Conservation (phyloP, 2,329 filamentous ascomycete species). For the Calonectria multiphialidica region DNA sequence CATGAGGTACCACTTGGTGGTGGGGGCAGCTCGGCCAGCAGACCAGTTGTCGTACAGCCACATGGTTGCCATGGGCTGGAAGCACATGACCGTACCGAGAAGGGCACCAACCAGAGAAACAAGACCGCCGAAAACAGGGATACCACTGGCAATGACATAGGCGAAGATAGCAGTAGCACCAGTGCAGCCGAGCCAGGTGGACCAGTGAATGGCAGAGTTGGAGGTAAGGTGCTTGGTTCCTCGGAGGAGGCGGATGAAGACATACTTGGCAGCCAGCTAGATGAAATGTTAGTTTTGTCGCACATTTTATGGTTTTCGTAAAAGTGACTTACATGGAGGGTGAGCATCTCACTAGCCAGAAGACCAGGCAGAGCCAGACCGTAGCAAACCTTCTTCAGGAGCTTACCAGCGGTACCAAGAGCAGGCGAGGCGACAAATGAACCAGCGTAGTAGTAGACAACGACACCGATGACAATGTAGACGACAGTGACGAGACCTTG, state of each 20-base stretch:
- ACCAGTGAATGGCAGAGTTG: conserved; percentile 5
- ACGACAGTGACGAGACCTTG: conserved; percentile 1
- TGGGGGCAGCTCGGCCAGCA: background rate
- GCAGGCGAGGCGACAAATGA: background rate
- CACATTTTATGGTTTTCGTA: background rate
- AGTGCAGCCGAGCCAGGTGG: background rate
- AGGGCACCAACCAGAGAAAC: background rate
- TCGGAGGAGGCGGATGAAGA: conserved; percentile 3
- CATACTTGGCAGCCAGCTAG: background rate
- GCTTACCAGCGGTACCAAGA: background rate
- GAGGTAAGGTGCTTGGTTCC: conserved; percentile 6
- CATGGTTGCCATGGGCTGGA: conserved; percentile 3
- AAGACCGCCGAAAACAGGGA: background rate
- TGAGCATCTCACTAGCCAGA: background rate
- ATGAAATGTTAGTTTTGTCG: background rate
- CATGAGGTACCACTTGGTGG: background rate
- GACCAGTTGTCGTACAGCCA: conserved; percentile 5
- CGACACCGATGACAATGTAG: background rate
- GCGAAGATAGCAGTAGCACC: background rate
- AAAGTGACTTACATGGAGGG: background rate
- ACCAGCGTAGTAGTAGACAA: conserved; percentile 3
- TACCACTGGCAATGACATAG: conserved; percentile 3
- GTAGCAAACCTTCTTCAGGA: conserved; percentile 6
- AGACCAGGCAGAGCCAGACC: background rate
- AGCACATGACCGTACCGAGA: background rate